Evolutionary conservation across 441 rosid genomes (phyloP).

Genomic region (Lepidium campestre): DNA sequence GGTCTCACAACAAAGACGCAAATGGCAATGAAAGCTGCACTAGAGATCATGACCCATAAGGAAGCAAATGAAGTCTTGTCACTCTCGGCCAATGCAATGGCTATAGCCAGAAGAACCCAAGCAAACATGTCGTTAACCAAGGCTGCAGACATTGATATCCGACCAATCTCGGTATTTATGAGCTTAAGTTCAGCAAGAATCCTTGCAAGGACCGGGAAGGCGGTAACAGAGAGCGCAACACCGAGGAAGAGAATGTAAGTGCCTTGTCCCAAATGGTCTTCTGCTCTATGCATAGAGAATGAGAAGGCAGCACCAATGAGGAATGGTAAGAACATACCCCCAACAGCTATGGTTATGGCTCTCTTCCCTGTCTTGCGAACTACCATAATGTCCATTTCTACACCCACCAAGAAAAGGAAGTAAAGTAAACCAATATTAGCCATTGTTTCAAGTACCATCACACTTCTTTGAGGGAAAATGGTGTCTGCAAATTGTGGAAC

Average conservation of each 20-base stretch:
- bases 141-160: conserved; percentile 86
- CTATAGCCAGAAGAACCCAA: conserved; percentile 78
- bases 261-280: conserved; percentile 29
- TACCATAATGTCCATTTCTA: conserved; percentile 86
- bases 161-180: conserved; percentile 76
- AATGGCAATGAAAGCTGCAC: conserved; percentile 41
- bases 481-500: conserved; percentile 30
- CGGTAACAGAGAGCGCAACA: conserved; percentile 85
- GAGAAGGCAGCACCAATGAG: conserved; percentile 53
- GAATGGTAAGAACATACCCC: conserved; percentile 86
- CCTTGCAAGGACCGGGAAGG: conserved; percentile 90
- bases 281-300: conserved; percentile 31
- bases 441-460: conserved; percentile 97
- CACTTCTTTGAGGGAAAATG: conserved; percentile 77
- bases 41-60: conserved; percentile 66
- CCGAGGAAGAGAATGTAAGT: conserved; percentile 79
- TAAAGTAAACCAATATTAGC: conserved; percentile 90
- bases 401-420: conserved; percentile 87
- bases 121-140: conserved; percentile 86
- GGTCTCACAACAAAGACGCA: conserved; percentile 72
- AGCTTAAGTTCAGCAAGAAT: conserved; percentile 92
- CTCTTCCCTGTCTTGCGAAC: conserved; percentile 57
- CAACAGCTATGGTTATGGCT: conserved; percentile 54
- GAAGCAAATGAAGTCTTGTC: conserved; percentile 48
- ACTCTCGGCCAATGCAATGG: conserved; percentile 80